These are phyloP conservation scores for Russula sp. DNA, from an alignment of 768 basidiomycete species.

Conservation along the genomic window DNA sequence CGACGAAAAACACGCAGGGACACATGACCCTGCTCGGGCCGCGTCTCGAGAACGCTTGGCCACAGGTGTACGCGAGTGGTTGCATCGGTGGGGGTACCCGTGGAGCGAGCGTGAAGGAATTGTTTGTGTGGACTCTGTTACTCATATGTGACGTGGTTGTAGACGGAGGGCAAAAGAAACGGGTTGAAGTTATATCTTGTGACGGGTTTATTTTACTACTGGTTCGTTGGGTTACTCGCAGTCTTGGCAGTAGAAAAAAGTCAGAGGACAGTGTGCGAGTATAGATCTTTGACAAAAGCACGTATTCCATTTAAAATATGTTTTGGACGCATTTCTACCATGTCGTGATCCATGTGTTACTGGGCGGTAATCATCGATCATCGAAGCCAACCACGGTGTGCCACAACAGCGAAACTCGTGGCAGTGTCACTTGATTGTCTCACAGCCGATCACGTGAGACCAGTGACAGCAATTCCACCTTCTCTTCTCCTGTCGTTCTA, in stretches of 20 bases:
- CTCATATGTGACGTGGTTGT: constrained; percentile 43
- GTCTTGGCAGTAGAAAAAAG: constrained; percentile 1
- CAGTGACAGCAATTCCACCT: neutral
- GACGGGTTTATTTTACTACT: constrained; percentile 10
- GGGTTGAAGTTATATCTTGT: constrained; percentile 7
- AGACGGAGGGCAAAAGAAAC: constrained; percentile 11
- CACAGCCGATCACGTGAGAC: constrained; percentile 9
- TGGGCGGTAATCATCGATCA: too few species aligned
- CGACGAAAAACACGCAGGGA: constrained; percentile 93
- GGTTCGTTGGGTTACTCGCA: constrained; percentile 7
- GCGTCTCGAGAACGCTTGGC: constrained; percentile 79
- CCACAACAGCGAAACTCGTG: too few species aligned
- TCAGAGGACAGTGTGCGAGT: neutral
- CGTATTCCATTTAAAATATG: too few species aligned
- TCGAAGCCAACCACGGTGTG: too few species aligned
- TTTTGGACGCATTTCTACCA: too few species aligned
- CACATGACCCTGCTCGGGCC: constrained; percentile 77
- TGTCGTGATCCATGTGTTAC: neutral
- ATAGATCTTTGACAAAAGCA: neutral
- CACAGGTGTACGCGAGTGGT: constrained; percentile 82
- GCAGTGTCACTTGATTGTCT: neutral
- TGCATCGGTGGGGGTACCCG: constrained; percentile 92
- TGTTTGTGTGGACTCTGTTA: constrained; percentile 81
- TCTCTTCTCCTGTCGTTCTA: neutral
- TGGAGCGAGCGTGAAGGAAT: constrained; percentile 92